phyloP scores from a whole-genome alignment of 1,284 basidiomycete species.

The Cryptococcus sp. region DNA sequence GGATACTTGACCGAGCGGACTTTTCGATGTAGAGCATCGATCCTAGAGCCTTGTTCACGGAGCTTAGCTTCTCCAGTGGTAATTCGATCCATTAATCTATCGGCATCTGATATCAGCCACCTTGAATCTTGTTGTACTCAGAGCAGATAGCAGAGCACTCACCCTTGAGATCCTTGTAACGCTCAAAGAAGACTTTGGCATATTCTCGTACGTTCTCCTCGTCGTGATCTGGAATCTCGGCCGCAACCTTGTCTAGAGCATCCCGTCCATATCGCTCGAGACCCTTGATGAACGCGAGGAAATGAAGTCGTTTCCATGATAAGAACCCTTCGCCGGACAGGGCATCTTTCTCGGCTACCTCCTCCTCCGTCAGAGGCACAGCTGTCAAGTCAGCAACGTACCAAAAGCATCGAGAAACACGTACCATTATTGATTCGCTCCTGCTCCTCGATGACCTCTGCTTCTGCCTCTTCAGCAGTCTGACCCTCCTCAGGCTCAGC shows the following conservation, averaged over 20 bases:
- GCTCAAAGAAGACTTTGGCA: constrained; percentile 80
- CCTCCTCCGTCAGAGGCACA: constrained; percentile 80
- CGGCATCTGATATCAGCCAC: constrained; percentile 56
- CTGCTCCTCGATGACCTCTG: constrained; percentile 74
- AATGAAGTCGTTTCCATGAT: constrained; percentile 88
- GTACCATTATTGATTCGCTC: constrained; percentile 77
- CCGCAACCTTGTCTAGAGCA: constrained; percentile 69
- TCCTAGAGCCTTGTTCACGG: constrained; percentile 58
- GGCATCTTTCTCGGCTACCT: constrained; percentile 71
- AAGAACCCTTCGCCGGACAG: constrained; percentile 77
- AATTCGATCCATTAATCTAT: constrained; percentile 76
- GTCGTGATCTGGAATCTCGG: constrained; percentile 82
- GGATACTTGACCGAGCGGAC: constrained; percentile 77
- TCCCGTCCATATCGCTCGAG: constrained; percentile 84
- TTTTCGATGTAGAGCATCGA: constrained; percentile 80
- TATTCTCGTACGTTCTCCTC: constrained; percentile 76
- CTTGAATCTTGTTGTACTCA: background rate
- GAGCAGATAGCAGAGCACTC: constrained; percentile 21
- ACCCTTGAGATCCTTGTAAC: constrained; percentile 82
- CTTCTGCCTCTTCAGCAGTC: constrained; percentile 77
- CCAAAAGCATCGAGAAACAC: constrained; percentile 4
- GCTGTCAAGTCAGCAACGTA: constrained; percentile 52
- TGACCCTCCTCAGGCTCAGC: constrained; percentile 67
- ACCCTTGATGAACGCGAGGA: constrained; percentile 82
- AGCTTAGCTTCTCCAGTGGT: constrained; percentile 79